These are phyloP conservation scores for Hysterangium stoloniferum DNA, from an alignment of 768 basidiomycete genomes.

Conservation along the genomic window DNA sequence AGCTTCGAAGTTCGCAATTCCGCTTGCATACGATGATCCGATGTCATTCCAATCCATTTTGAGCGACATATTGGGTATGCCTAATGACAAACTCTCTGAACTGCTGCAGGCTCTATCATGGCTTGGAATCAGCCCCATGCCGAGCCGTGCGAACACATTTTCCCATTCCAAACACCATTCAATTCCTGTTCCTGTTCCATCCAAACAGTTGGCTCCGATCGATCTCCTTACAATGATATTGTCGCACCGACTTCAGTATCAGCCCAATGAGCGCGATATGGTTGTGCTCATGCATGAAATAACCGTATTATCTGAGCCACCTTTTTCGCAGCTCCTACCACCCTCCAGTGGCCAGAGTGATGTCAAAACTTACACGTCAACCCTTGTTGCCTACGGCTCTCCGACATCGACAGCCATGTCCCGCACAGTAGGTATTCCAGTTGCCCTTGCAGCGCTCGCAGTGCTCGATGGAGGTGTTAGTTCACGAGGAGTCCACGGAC, in stretches of 20 bases:
- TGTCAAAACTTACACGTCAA: conserved; percentile 58
- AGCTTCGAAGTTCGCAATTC: conserved; percentile 19
- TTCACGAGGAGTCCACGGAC: conserved; percentile 60
- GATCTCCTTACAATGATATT: conserved; percentile 72
- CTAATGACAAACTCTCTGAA: conserved; percentile 6
- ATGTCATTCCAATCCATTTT: conserved; percentile 2
- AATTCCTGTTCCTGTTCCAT: neutral
- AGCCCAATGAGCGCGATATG: conserved; percentile 69
- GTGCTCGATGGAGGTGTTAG: conserved; percentile 54
- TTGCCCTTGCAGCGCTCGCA: conserved; percentile 71
- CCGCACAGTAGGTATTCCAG: conserved; percentile 81
- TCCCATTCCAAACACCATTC: neutral
- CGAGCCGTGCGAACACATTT: neutral
- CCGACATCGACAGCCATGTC: conserved; percentile 72
- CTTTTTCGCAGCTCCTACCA: conserved; percentile 13
- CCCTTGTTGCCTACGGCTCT: conserved; percentile 56
- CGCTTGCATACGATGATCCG: conserved; percentile 20
- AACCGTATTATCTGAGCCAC: conserved; percentile 32
- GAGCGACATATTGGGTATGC: neutral
- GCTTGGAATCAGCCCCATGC: conserved; percentile 27
- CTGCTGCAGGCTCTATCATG: conserved; percentile 40
- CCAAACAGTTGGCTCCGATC: conserved; percentile 41
- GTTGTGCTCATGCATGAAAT: conserved; percentile 84
- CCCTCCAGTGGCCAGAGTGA: conserved; percentile 8
- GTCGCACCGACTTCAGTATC: conserved; percentile 62